Evolutionary conservation across 805 yeast species (phyloP), one percentile per base, ranked within the genome.

Genomic region (Cephaloascus albidus): DNA sequence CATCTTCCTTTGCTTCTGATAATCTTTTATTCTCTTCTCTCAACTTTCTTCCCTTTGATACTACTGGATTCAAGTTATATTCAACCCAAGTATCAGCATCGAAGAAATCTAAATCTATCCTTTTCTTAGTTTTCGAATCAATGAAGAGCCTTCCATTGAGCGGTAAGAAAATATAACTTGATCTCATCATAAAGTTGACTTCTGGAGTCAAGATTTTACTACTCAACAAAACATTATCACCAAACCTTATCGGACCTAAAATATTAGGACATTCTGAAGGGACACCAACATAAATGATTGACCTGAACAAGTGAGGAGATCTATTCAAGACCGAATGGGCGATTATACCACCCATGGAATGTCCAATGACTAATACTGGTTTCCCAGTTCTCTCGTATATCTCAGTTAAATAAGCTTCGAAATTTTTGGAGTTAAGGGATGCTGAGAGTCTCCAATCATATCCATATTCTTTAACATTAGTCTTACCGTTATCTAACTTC

Each of bases 261-360:
- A 87, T 84, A 53, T 86, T 86, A 10, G 88, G 76, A 57, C 96
- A 87, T 51, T 84, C 85, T 18, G 80, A 67, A 2, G 97, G 97
- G 0, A 78, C 72, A 1, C 96, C 97, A 12, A 76, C 90, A 51
- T 87, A 89, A 2, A 89, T 58, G 1, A 89, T 48, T 1, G 93
- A 90, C 43, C 89, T 67, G 50, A 89, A 72, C 34, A 87, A 56
- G 12, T 72, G 60, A 0, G 95, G 88, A 42, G 76, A 72, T 38
- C 63, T 62, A 39, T 81, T 83, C 68, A 89, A 63, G 0, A 83
- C 86, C 40, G 82, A 80, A 53, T 87, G 96, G 0, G 95, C 78
- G 4, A 89, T 72, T 27, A 89, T 54, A 0, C 97, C 97, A 39
- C 97, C 97, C 96, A 89, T 88, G 0, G 96, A 87, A 56, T 89